phyloP scores from a whole-genome alignment of 1,139 yeast genomes.

The Hemisphaericaspora subhashii region DNA sequence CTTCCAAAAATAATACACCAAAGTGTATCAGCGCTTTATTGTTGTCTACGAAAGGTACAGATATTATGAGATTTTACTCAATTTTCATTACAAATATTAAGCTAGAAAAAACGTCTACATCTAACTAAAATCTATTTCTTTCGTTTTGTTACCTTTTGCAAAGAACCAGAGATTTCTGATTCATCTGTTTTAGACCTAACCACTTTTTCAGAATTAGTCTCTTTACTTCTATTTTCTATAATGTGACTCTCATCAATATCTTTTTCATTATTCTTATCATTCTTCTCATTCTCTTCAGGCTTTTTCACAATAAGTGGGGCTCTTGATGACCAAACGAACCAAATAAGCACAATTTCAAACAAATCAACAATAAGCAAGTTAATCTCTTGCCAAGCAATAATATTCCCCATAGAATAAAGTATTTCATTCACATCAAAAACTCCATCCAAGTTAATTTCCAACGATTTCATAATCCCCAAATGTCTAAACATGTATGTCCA shows the following conservation, averaged over 20 bases:
- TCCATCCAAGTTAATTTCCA: conserved; percentile 10
- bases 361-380: conserved; percentile 8
- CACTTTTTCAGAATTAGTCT: not conserved
- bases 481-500: conserved; percentile 9
- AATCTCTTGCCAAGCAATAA: conserved; percentile 11
- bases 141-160: too few relatives aligned
- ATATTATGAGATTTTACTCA: too few relatives aligned
- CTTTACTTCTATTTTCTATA: not conserved
- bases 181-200: conserved; percentile 1
- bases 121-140: too few relatives aligned
- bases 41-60: too few relatives aligned
- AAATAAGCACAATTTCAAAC: conserved; percentile 13
- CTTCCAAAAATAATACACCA: too few relatives aligned
- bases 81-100: too few relatives aligned
- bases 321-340: conserved; percentile 13
- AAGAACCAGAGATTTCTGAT: not conserved
- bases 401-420: conserved; percentile 10
- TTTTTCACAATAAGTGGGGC: conserved; percentile 6
- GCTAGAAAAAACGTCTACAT: too few relatives aligned
- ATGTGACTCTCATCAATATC: not conserved
- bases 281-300: not conserved
- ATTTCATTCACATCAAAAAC: conserved; percentile 15
- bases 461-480: conserved; percentile 7
- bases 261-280: conserved; percentile 1
- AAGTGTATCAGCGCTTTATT: too few relatives aligned